phyloP scores from a whole-genome alignment of 768 basidiomycete species.

The Pleurotus tuoliensis region DNA sequence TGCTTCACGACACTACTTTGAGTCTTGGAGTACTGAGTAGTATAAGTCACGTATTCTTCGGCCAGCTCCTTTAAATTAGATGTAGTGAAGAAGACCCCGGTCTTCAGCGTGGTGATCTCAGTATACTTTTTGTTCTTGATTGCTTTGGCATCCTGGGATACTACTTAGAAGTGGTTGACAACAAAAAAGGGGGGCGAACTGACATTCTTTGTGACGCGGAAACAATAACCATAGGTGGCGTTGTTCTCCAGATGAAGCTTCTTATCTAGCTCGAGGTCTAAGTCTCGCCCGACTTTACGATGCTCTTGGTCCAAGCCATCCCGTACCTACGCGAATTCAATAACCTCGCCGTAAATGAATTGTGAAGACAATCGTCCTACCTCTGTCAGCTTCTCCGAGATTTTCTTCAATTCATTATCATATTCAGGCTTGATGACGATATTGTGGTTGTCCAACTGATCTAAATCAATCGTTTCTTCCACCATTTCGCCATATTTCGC shows the following conservation, averaged over 20 bases:
- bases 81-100: slow-evolving; percentile 88
- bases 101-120: slow-evolving; percentile 82
- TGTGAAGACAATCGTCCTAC: slow-evolving; percentile 23
- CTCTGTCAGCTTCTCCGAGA: slow-evolving; percentile 64
- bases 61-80: slow-evolving; percentile 65
- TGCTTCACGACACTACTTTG: slow-evolving; percentile 88
- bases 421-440: slow-evolving; percentile 93
- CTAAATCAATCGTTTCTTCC: slow-evolving; percentile 90
- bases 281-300: slow-evolving; percentile 56
- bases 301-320: slow-evolving; percentile 87
- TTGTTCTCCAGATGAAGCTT: slow-evolving; percentile 95
- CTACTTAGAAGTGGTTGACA: neutral
- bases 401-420: slow-evolving; percentile 65
- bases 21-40: slow-evolving; percentile 64
- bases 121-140: slow-evolving; percentile 64
- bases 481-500: slow-evolving; percentile 90
- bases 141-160: slow-evolving; percentile 75
- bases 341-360: neutral
- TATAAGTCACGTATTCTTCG: slow-evolving; percentile 66
- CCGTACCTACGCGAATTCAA: slow-evolving; percentile 39
- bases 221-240: slow-evolving; percentile 85
- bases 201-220: slow-evolving; percentile 89
- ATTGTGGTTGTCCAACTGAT: slow-evolving; percentile 79
- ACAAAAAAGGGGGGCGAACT: slow-evolving; percentile 18
- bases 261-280: slow-evolving; percentile 85